Conservation (phyloP, 805 yeast genomes). For the Naumovozyma dairenensis region DNA sequence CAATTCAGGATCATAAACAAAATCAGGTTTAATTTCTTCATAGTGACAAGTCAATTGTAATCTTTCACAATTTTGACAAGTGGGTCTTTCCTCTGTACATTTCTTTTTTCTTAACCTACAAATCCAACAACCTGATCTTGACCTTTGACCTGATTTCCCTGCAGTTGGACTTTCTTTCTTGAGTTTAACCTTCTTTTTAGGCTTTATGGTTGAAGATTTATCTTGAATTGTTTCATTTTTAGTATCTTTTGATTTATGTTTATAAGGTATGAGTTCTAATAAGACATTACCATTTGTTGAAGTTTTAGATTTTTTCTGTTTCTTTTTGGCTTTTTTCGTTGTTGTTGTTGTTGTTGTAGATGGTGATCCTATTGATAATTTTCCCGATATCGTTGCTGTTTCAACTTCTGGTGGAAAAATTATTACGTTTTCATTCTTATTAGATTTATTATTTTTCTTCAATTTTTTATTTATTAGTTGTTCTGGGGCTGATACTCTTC, state of each 20-base stretch:
- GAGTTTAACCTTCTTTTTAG: neutral
- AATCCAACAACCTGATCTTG: conserved; percentile 68
- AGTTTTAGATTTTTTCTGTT: neutral
- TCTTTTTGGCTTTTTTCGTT: neutral
- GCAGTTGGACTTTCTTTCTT: conserved; percentile 7
- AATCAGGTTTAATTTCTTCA: conserved; percentile 39
- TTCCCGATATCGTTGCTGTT: too few relatives aligned
- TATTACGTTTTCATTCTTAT: neutral
- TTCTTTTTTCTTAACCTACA: conserved; percentile 64
- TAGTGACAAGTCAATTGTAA: conserved; percentile 52
- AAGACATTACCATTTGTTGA: neutral
- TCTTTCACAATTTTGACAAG: conserved; percentile 47
- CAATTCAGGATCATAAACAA: conserved; percentile 36
- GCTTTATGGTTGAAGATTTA: neutral
- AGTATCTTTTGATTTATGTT: too few relatives aligned
- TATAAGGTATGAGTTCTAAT: neutral
- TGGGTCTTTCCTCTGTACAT: conserved; percentile 58
- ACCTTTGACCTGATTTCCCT: conserved; percentile 29
- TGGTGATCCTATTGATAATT: too few relatives aligned
- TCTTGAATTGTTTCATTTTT: neutral
- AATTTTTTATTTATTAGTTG: conserved; percentile 1
- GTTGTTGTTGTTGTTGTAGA: neutral
- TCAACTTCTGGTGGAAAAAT: too few relatives aligned
- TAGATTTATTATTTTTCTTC: neutral
- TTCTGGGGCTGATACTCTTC: conserved; percentile 12